phyloP scores from a whole-genome alignment of 2,329 filamentous ascomycete genomes.

The Colletotrichum simmondsii region DNA sequence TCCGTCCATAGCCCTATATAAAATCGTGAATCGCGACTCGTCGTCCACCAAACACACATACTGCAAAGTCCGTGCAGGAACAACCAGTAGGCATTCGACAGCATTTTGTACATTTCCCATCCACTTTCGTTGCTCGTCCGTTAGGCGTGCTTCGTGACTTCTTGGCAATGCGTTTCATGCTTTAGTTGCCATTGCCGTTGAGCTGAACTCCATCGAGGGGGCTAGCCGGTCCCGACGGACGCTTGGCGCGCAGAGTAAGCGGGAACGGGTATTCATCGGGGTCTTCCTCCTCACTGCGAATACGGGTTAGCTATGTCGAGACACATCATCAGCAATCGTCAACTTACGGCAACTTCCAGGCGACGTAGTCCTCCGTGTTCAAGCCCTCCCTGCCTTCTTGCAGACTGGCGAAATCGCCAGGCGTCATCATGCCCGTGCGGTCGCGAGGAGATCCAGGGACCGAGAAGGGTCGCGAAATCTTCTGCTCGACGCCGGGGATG shows the following conservation, averaged over 20 bases:
- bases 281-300: conserved; percentile 87
- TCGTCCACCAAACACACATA: conserved; percentile 1
- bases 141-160: neutral
- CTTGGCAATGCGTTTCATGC: neutral
- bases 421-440: conserved; percentile 97
- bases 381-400: conserved; percentile 94
- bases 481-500: conserved; percentile 92
- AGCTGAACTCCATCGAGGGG: conserved; percentile 54
- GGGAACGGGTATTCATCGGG: conserved; percentile 76
- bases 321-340: neutral
- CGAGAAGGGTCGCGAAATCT: conserved; percentile 94
- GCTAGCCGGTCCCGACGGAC: conserved; percentile 50
- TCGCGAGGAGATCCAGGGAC: conserved; percentile 94
- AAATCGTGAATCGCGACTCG: conserved; percentile 18
- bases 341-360: conserved; percentile 97
- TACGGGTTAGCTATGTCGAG: conserved; percentile 41
- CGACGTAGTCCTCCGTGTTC: conserved; percentile 96
- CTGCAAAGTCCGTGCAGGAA: neutral
- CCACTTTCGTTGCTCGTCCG: neutral
- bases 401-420: conserved; percentile 94
- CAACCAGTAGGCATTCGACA: neutral
- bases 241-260: conserved; percentile 66
- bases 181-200: conserved; percentile 37
- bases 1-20: conserved; percentile 29
- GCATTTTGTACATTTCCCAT: conserved; percentile 4